phyloP scores from a whole-genome alignment of 1,284 basidiomycete genomes.

The Veloporphyrellus conicus region DNA sequence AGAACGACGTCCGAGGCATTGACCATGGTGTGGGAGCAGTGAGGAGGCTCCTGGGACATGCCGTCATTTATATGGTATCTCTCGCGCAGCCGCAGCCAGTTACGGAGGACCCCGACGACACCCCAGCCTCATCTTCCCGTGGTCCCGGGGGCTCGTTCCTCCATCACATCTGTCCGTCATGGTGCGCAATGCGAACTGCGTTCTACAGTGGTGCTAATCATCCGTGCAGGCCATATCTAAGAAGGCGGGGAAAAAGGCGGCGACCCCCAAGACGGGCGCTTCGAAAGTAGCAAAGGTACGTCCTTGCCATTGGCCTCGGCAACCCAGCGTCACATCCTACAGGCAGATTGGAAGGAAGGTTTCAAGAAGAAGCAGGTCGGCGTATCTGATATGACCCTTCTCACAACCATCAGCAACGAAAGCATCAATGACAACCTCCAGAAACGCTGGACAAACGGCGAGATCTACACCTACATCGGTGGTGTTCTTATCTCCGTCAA shows the following conservation, averaged over 20 bases:
- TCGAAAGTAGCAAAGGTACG: constrained; percentile 73
- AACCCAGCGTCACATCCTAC: constrained; percentile 3
- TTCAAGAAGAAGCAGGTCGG: constrained; percentile 98
- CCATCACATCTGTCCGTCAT: constrained; percentile 16
- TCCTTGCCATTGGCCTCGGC: constrained; percentile 2
- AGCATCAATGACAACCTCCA: constrained; percentile 97
- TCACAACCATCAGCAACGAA: constrained; percentile 97
- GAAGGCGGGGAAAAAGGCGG: constrained; percentile 87
- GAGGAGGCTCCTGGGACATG: background rate
- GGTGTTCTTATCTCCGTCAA: constrained; percentile 98
- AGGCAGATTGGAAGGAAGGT: constrained; percentile 98
- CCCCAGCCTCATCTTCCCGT: constrained; percentile 3
- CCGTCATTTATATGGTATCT: background rate
- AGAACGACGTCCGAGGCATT: constrained; percentile 34
- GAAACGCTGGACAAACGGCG: constrained; percentile 90
- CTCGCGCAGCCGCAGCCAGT: constrained; percentile 10
- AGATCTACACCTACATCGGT: constrained; percentile 99
- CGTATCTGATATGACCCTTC: constrained; percentile 97
- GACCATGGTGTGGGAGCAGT: constrained; percentile 22
- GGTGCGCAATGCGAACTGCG: constrained; percentile 14
- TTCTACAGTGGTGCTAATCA: constrained; percentile 6
- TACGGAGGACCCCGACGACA: constrained; percentile 19
- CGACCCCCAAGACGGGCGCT: constrained; percentile 57
- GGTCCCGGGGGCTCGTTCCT: constrained; percentile 10
- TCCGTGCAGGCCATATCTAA: constrained; percentile 73